Conservation (phyloP, 345 rosid species). For the Brassica carinata region DNA sequence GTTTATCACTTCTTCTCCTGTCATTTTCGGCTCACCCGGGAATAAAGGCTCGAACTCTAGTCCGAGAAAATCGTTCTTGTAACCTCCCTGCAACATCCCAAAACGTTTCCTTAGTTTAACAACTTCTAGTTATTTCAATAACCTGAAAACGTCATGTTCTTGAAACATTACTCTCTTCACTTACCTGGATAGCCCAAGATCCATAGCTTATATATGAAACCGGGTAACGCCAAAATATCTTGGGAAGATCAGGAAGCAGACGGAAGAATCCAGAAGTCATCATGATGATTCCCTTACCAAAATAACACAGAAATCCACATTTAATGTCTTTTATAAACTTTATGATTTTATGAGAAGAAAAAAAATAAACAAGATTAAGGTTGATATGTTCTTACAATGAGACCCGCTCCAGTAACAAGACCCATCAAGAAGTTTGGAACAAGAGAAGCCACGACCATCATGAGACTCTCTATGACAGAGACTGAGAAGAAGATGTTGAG, state of each 20-base stretch:
- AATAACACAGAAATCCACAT: background rate
- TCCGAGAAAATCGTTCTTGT: constrained; percentile 87
- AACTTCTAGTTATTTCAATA: background rate
- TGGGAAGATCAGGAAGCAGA: constrained; percentile 72
- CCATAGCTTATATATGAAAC: constrained; percentile 69
- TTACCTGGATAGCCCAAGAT: constrained; percentile 55
- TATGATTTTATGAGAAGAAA: background rate
- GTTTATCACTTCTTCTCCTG: constrained; percentile 59
- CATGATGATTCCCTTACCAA: constrained; percentile 66
- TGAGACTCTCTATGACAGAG: constrained; percentile 76
- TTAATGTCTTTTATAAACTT: background rate
- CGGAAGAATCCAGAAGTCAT: constrained; percentile 92
- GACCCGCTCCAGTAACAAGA: constrained; percentile 71
- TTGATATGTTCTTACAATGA: constrained; percentile 54
- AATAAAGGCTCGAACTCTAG: constrained; percentile 70
- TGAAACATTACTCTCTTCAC: background rate
- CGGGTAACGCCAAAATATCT: constrained; percentile 80
- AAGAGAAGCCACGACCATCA: constrained; percentile 85
- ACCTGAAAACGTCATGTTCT: background rate
- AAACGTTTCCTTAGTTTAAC: background rate
- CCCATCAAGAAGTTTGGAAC: constrained; percentile 87
- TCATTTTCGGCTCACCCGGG: constrained; percentile 59
- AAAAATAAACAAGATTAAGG: constrained; percentile 13
- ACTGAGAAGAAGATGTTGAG: constrained; percentile 66
- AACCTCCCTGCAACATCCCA: constrained; percentile 12